Percentiles rank a stretch among this genome's conserved stretches.
phyloP scores from a whole-genome alignment of 768 basidiomycete genomes.

The Boletales sp. region DNA sequence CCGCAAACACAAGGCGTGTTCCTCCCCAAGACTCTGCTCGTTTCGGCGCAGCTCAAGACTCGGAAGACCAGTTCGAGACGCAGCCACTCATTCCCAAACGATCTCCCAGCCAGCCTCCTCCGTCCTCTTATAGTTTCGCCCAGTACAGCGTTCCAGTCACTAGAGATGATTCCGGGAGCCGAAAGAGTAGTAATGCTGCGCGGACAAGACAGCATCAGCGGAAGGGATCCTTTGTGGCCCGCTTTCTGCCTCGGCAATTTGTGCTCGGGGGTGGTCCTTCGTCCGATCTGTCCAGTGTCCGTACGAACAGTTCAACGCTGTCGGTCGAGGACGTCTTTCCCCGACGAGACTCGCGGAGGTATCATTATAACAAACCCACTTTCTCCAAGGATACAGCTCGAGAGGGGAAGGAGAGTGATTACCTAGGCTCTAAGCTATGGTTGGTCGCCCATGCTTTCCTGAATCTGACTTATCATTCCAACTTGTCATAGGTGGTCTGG shows the following conservation, averaged over 20 bases:
- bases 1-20: not conserved
- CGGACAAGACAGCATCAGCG: slow-evolving; percentile 20
- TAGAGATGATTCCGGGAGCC: slow-evolving; percentile 27
- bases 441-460: slow-evolving; percentile 28
- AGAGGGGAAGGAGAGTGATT: slow-evolving; percentile 60
- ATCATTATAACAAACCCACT: slow-evolving; percentile 3
- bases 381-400: slow-evolving; percentile 19
- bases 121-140: slow-evolving; percentile 17
- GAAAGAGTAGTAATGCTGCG: slow-evolving; percentile 20
- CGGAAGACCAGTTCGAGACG: slow-evolving; percentile 18
- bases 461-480: not conserved
- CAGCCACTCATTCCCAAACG: slow-evolving; percentile 29
- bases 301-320: slow-evolving; percentile 14
- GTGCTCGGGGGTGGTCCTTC: slow-evolving; percentile 8
- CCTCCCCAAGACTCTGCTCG: slow-evolving; percentile 1
- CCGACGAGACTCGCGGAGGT: slow-evolving; percentile 9
- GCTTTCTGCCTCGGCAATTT: slow-evolving; percentile 31
- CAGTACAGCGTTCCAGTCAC: slow-evolving; percentile 2
- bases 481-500: slow-evolving; percentile 73
- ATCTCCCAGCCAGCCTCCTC: slow-evolving; percentile 18
- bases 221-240: slow-evolving; percentile 33
- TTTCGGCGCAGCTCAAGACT: slow-evolving; percentile 6
- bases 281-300: slow-evolving; percentile 1
- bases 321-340: slow-evolving; percentile 41
- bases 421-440: slow-evolving; percentile 85